Evolutionary conservation across 2,329 filamentous ascomycete species (phyloP).

Genomic region (Calonectria pseudoturangicola): DNA sequence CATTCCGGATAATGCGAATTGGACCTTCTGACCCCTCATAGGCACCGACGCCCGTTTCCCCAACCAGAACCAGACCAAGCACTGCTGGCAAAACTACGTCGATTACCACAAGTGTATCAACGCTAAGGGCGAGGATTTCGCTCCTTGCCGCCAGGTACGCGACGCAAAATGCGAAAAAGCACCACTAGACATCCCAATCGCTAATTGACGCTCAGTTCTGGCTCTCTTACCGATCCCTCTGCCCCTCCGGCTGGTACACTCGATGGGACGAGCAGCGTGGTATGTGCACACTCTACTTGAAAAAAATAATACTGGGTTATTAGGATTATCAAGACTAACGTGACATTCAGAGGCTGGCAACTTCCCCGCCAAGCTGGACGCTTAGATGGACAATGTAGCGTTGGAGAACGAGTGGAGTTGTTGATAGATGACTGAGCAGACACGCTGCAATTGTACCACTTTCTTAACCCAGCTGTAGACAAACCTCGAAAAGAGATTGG

Average conservation of each 20-base stretch:
- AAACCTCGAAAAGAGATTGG: conserved; percentile 52
- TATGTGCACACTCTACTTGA: conserved; percentile 67
- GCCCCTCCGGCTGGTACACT: conserved; percentile 94
- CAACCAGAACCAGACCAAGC: conserved; percentile 98
- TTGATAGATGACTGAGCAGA: conserved; percentile 58
- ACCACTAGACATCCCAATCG: conserved; percentile 11
- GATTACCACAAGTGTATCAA: conserved; percentile 99
- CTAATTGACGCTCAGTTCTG: conserved; percentile 81
- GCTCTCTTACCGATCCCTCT: conserved; percentile 96
- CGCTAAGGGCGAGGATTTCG: conserved; percentile 99
- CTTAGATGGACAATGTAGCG: conserved; percentile 62
- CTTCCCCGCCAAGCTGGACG: conserved; percentile 80
- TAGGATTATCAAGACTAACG: conserved; percentile 54
- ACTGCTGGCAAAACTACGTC: conserved; percentile 99
- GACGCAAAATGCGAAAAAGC: not conserved
- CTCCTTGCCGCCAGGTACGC: conserved; percentile 93
- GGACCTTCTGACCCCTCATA: conserved; percentile 62
- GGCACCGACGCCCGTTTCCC: conserved; percentile 99
- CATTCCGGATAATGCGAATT: conserved; percentile 28
- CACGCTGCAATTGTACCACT: conserved; percentile 62
- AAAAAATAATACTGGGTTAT: conserved; percentile 7
- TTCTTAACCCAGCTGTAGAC: conserved; percentile 56
- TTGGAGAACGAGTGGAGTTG: conserved; percentile 50
- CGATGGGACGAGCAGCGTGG: conserved; percentile 99
- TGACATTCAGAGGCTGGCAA: conserved; percentile 76